Conservation (phyloP, 768 basidiomycete genomes). For the Galerina marginata region DNA sequence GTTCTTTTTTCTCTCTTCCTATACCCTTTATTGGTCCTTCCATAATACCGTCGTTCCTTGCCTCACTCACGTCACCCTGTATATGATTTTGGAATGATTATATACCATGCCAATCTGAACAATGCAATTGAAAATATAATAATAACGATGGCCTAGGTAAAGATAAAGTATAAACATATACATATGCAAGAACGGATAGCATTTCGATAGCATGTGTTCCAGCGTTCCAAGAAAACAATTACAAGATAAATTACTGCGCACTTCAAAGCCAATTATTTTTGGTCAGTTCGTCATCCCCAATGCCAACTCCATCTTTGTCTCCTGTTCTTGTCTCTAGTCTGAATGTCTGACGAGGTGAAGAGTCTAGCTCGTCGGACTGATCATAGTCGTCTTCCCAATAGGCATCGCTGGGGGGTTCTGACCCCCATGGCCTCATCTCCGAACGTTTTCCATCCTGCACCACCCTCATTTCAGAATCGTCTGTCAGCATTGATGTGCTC, state of each 20-base stretch:
- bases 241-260: neutral
- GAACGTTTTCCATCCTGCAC: neutral
- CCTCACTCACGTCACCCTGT: constrained; percentile 35
- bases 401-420: neutral
- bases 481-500: too few species aligned
- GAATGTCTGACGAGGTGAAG: neutral
- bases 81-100: constrained; percentile 31
- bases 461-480: too few species aligned
- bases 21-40: constrained; percentile 7
- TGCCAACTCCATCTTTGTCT: neutral
- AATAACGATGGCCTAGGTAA: too few species aligned
- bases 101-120: constrained; percentile 24
- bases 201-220: neutral
- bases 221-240: neutral
- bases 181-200: neutral
- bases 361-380: constrained; percentile 15
- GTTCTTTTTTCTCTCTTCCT: constrained; percentile 9
- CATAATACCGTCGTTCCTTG: constrained; percentile 28
- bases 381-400: constrained; percentile 35
- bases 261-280: neutral
- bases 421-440: neutral
- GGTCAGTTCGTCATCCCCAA: neutral
- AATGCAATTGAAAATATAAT: neutral
- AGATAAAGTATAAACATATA: constrained; percentile 1
- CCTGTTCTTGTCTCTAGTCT: neutral